Evolutionary conservation across 2,329 filamentous ascomycete genomes (phyloP).

Genomic region (Saccharata proteae): DNA sequence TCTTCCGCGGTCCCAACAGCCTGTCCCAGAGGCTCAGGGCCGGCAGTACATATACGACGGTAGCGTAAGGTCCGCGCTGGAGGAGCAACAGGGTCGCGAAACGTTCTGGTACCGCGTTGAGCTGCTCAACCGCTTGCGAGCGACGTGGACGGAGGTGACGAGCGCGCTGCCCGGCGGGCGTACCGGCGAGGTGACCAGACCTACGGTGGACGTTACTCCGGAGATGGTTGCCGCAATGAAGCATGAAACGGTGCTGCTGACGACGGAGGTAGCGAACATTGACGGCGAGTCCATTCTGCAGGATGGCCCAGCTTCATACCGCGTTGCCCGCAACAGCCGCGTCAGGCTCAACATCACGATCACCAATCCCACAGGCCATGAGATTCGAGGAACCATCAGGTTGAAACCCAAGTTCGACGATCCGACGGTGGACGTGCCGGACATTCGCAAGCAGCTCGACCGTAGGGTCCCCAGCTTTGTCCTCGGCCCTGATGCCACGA

Average conservation of each 20-base stretch:
- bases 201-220: slow-evolving; percentile 58
- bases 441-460: too few species aligned
- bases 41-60: slow-evolving; percentile 87
- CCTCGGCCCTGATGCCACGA: too few species aligned
- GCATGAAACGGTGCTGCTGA: slow-evolving; percentile 58
- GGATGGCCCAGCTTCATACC: slow-evolving; percentile 3
- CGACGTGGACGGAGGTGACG: slow-evolving; percentile 53
- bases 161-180: too few species aligned
- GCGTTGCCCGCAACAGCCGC: slow-evolving; percentile 3
- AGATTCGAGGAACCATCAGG: too few species aligned
- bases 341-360: slow-evolving; percentile 2
- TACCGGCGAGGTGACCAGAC: slow-evolving; percentile 60
- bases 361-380: slow-evolving; percentile 5
- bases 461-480: too few species aligned
- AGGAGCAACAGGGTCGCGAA: slow-evolving; percentile 63
- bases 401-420: too few species aligned
- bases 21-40: slow-evolving; percentile 69
- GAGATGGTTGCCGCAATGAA: slow-evolving; percentile 77
- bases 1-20: slow-evolving; percentile 61
- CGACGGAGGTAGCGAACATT: slow-evolving; percentile 43
- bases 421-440: too few species aligned
- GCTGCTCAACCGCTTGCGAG: slow-evolving; percentile 58
- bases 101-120: slow-evolving; percentile 90
- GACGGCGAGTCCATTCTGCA: slow-evolving; percentile 4
- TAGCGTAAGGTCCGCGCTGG: slow-evolving; percentile 65